Percentiles rank a stretch among this genome's conserved stretches.
These are phyloP conservation scores for Rhododendron mucronatum DNA, from an alignment of 148 eudicot species.

Conservation along the genomic window DNA sequence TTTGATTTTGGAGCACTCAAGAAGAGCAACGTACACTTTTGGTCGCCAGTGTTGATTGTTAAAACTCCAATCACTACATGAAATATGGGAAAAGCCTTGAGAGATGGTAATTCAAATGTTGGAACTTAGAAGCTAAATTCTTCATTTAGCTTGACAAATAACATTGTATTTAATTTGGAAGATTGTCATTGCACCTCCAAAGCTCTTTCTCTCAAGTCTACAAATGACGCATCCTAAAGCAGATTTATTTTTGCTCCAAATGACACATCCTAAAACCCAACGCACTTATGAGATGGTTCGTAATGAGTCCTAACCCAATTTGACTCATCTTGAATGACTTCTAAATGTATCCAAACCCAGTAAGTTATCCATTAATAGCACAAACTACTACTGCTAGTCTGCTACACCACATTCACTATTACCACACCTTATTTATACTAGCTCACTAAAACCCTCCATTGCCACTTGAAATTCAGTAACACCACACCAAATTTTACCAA, in stretches of 20 bases:
- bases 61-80: not conserved
- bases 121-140: not conserved
- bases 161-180: not conserved
- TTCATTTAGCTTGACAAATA: not conserved
- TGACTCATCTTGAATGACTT: too few species aligned
- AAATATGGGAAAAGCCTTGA: not conserved
- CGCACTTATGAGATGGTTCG: too few species aligned
- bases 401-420: too few species aligned
- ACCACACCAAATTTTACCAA: too few species aligned
- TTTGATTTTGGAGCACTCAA: not conserved
- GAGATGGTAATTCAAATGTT: not conserved
- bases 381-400: too few species aligned
- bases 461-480: too few species aligned
- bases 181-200: not conserved
- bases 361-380: too few species aligned
- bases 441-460: too few species aligned
- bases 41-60: not conserved
- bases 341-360: too few species aligned
- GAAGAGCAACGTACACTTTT: not conserved
- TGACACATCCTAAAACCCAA: not conserved
- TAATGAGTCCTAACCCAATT: too few species aligned
- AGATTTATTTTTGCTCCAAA: not conserved
- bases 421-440: too few species aligned
- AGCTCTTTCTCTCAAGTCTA: not conserved
- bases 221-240: not conserved